A percentile compares a stretch with the other conserved stretches of the same genome.
Conservation (phyloP, 2,329 filamentous ascomycete genomes). For the Botryotinia calthae region DNA sequence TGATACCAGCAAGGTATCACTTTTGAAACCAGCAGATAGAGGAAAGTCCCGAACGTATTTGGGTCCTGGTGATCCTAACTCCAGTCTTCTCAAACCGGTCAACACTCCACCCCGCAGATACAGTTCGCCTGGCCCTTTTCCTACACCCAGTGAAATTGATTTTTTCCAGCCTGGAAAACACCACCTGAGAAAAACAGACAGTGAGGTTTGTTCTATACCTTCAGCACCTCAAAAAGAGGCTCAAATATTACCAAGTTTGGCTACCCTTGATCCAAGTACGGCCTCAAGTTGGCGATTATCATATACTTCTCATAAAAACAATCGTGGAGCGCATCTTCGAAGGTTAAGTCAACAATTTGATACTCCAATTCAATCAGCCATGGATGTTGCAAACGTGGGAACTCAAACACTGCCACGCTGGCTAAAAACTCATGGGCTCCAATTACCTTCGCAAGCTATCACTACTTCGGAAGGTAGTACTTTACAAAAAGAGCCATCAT, state of each 20-base stretch:
- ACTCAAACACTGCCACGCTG: constrained; percentile 25
- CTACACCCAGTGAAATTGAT: constrained; percentile 18
- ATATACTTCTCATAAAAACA: constrained; percentile 27
- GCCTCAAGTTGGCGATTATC: constrained; percentile 38
- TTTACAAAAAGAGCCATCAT: constrained; percentile 5
- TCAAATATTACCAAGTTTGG: constrained; percentile 33
- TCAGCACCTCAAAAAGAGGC: constrained; percentile 30
- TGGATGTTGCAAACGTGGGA: constrained; percentile 15
- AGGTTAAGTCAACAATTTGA: constrained; percentile 32
- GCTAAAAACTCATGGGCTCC: constrained; percentile 30
- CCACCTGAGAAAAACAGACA: constrained; percentile 25
- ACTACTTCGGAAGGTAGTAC: constrained; percentile 21
- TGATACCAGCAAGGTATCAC: background rate
- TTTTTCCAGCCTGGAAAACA: constrained; percentile 15
- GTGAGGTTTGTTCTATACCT: constrained; percentile 28
- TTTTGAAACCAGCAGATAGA: background rate
- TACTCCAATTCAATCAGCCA: constrained; percentile 17
- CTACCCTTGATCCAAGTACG: constrained; percentile 20
- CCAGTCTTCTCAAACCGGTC: constrained; percentile 22
- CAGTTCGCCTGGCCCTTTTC: constrained; percentile 29
- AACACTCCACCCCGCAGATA: constrained; percentile 26
- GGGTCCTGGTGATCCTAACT: constrained; percentile 13
- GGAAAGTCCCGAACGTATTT: constrained; percentile 8
- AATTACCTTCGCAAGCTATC: constrained; percentile 27
- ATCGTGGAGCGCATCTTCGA: constrained; percentile 33